Evolutionary conservation across 352 stramenopile species (phyloP).

Genomic region (Phytophthora fragariaefolia): DNA sequence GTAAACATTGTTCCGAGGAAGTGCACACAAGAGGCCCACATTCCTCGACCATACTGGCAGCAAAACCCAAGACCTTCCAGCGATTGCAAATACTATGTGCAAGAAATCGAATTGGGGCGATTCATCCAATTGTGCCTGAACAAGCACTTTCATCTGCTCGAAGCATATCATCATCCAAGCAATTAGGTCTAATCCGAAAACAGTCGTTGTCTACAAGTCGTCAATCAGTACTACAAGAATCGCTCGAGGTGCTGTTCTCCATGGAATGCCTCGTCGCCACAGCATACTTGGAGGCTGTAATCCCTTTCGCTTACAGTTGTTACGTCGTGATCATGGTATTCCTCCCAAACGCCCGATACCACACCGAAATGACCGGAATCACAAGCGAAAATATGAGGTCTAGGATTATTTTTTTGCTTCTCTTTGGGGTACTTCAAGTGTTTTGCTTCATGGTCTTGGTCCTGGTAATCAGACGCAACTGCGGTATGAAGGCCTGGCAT

Average conservation of each 20-base stretch:
- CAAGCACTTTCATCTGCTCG: too few relatives aligned
- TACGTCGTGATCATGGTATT: slow-evolving; percentile 27
- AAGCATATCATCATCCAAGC: not conserved
- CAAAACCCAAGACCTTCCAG: too few relatives aligned
- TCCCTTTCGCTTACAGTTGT: slow-evolving; percentile 35
- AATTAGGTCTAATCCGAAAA: not conserved
- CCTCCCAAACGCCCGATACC: slow-evolving; percentile 38
- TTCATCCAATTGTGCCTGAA: not conserved
- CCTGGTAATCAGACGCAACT: not conserved
- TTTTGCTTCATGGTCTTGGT: not conserved
- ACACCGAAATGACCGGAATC: slow-evolving; percentile 18
- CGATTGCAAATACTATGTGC: not conserved
- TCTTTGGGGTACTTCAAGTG: not conserved
- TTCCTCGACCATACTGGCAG: too few relatives aligned
- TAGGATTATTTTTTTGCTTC: not conserved
- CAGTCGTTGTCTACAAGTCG: not conserved
- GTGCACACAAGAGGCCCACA: not conserved
- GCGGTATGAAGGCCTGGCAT: not conserved
- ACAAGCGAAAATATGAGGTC: slow-evolving; percentile 11
- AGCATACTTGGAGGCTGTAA: slow-evolving; percentile 44
- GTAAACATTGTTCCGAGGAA: too few relatives aligned
- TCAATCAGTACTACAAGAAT: not conserved
- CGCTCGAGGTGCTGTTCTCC: slow-evolving; percentile 34
- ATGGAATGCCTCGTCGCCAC: slow-evolving; percentile 41
- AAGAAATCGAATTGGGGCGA: not conserved